phyloP scores from a whole-genome alignment of 345 rosid genomes.

The Acer negundo region DNA sequence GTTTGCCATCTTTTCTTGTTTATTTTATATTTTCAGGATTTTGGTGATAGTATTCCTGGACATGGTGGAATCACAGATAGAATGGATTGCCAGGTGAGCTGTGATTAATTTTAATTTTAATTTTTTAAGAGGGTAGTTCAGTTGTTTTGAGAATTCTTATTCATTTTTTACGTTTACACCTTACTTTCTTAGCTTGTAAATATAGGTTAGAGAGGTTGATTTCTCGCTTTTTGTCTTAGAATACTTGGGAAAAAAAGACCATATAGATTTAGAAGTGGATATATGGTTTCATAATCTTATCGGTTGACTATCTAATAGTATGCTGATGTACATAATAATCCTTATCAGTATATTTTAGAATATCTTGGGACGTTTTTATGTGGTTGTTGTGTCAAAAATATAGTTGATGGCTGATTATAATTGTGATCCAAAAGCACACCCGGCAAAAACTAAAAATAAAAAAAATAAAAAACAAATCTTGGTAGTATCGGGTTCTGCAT shows the following conservation, averaged over 20 bases:
- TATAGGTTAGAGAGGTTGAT: no score
- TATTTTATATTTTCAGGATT: constrained; percentile 56
- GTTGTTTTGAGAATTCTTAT: neutral
- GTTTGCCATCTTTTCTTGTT: neutral
- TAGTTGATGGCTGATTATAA: neutral
- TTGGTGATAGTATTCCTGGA: constrained; percentile 99
- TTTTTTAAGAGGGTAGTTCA: neutral
- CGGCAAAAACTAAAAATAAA: neutral
- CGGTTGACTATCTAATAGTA: neutral
- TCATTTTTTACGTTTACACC: neutral
- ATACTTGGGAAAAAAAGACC: neutral
- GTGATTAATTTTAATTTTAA: constrained; percentile 10
- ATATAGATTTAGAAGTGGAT: neutral
- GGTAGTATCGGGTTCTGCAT: neutral
- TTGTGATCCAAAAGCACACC: neutral
- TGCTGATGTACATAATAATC: neutral
- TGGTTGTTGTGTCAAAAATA: neutral
- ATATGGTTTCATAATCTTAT: neutral
- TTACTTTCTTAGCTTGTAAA: neutral
- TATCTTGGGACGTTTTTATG: neutral
- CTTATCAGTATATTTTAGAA: neutral
- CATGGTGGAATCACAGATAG: constrained; percentile 98
- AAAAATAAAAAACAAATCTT: neutral
- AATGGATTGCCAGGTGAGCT: constrained; percentile 94
- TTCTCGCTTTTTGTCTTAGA: neutral